These are phyloP conservation scores for Ziziphus jujuba DNA, from an alignment of 306 rosid genomes.

Conservation along the genomic window DNA sequence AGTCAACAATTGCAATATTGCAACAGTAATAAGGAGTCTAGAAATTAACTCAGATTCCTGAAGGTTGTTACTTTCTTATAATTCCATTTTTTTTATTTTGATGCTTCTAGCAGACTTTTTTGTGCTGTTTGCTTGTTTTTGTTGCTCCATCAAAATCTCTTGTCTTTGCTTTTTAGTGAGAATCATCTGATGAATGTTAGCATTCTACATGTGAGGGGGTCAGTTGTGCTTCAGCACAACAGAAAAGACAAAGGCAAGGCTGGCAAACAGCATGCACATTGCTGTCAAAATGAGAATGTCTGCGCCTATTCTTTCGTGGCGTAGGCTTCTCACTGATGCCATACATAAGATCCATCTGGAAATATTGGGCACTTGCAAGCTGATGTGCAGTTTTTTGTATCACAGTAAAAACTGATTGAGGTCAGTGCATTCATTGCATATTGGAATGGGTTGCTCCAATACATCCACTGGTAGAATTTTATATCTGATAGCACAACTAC, in stretches of 20 bases:
- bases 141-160: no score
- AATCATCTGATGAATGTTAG: not conserved
- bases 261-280: conserved; percentile 16
- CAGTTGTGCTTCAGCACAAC: conserved; percentile 8
- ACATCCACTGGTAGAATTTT: conserved; percentile 14
- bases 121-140: no score
- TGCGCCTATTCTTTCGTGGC: conserved; percentile 1
- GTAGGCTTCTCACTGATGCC: conserved; percentile 6
- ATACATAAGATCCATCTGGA: conserved; percentile 13
- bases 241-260: conserved; percentile 9
- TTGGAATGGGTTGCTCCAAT: conserved; percentile 9
- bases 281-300: conserved; percentile 13
- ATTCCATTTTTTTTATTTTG: no score
- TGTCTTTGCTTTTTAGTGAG: not conserved
- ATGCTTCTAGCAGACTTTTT: no score
- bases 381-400: conserved; percentile 1
- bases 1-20: no score
- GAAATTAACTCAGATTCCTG: no score
- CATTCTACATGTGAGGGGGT: not conserved
- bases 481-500: not conserved
- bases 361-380: not conserved
- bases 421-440: conserved; percentile 11
- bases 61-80: no score
- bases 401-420: conserved; percentile 14
- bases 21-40: no score